Evolutionary conservation across 768 basidiomycete genomes (phyloP).

Genomic region (Auricularia heimuer): DNA sequence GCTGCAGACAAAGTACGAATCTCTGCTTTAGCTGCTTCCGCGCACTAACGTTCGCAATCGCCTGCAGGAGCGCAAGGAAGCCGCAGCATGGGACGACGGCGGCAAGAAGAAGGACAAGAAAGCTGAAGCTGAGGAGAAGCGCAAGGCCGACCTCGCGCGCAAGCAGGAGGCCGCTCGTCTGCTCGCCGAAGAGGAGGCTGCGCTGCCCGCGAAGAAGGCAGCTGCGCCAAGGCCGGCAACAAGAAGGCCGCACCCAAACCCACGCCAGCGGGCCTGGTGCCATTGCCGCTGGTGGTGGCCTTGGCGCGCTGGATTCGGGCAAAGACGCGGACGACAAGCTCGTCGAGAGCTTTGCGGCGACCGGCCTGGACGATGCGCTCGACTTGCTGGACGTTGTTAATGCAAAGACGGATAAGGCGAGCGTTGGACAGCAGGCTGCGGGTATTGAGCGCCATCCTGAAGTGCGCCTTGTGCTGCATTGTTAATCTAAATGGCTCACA

Average conservation of each 20-base stretch:
- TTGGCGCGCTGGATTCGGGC: conserved; percentile 5
- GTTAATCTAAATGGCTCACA: conserved; percentile 10
- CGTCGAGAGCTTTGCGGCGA: conserved; percentile 66
- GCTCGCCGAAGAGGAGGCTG: conserved; percentile 80
- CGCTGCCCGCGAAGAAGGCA: conserved; percentile 48
- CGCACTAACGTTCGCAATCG: background rate
- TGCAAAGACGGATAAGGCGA: conserved; percentile 89
- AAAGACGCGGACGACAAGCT: conserved; percentile 23
- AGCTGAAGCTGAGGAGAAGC: conserved; percentile 72
- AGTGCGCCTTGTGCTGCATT: conserved; percentile 33
- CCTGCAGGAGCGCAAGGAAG: conserved; percentile 60
- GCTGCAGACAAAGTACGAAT: conserved; percentile 47
- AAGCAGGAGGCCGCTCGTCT: conserved; percentile 81
- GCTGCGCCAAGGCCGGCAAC: conserved; percentile 46
- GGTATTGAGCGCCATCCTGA: conserved; percentile 86
- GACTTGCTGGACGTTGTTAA: conserved; percentile 84
- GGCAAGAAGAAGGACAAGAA: conserved; percentile 54
- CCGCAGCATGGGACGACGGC: conserved; percentile 56
- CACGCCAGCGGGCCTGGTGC: conserved; percentile 76
- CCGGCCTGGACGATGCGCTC: conserved; percentile 83
- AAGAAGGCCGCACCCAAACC: conserved; percentile 44
- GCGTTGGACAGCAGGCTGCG: conserved; percentile 78
- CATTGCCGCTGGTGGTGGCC: conserved; percentile 59
- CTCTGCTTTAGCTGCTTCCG: background rate
- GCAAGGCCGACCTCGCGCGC: conserved; percentile 68